Evolutionary conservation across 2,329 filamentous ascomycete species (phyloP).

Genomic region (Penicillium sp.): DNA sequence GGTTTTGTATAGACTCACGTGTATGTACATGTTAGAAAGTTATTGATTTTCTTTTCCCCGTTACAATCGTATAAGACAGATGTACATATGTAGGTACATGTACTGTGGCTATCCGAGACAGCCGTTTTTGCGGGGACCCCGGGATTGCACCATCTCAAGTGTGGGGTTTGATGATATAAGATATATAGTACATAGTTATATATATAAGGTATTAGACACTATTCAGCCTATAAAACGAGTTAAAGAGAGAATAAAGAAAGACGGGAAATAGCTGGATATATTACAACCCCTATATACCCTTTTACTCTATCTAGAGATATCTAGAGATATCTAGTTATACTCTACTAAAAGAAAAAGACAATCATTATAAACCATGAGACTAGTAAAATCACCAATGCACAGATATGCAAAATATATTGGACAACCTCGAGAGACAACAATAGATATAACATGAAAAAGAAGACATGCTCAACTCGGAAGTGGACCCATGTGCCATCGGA

Average conservation of each 20-base stretch:
- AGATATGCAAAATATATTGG: not conserved
- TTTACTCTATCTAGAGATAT: too few species aligned
- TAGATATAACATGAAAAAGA: not conserved
- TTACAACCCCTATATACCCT: not conserved
- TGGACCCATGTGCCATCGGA: not conserved
- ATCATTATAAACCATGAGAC: too few species aligned
- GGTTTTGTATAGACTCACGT: not conserved
- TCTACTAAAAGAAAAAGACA: not conserved
- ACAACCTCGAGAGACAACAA: not conserved
- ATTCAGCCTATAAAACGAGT: not conserved
- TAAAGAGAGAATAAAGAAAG: not conserved
- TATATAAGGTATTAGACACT: not conserved
- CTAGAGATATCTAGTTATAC: too few species aligned
- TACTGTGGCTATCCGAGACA: not conserved
- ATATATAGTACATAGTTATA: not conserved
- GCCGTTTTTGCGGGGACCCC: slow-evolving; percentile 7
- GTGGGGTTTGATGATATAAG: not conserved
- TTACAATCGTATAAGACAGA: not conserved
- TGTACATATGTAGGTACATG: not conserved
- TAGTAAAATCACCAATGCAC: not conserved
- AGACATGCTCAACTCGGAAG: not conserved
- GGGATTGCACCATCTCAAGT: slow-evolving; percentile 2
- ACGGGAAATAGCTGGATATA: not conserved
- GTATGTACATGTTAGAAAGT: not conserved
- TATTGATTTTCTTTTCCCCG: not conserved